Evolutionary conservation across 345 rosid species (phyloP).

Genomic region (Euphorbia tirucalli): DNA sequence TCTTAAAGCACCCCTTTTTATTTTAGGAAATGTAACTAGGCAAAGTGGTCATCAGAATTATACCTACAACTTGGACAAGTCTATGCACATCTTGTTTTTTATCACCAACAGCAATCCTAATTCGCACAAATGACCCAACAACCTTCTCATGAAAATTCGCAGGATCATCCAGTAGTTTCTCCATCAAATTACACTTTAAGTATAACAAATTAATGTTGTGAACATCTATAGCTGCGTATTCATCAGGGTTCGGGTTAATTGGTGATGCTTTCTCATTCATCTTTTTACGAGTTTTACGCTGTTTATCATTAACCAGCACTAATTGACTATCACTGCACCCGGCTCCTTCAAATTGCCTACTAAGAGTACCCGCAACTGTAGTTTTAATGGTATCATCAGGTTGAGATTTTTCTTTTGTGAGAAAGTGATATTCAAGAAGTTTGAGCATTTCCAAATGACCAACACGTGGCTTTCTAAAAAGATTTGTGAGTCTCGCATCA

Average conservation of each 20-base stretch:
- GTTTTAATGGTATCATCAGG: conserved; percentile 29
- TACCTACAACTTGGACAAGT: conserved; percentile 94
- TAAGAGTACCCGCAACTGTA: conserved; percentile 35
- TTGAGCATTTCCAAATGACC: conserved; percentile 89
- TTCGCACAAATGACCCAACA: conserved; percentile 83
- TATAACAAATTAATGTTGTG: conserved; percentile 76
- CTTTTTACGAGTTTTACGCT: conserved; percentile 49
- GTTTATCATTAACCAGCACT: conserved; percentile 40
- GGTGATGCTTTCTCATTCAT: conserved; percentile 44
- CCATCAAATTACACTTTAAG: conserved; percentile 64
- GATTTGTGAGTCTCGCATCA: conserved; percentile 60
- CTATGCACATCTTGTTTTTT: conserved; percentile 69
- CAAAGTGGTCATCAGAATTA: conserved; percentile 20
- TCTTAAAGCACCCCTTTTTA: conserved; percentile 5
- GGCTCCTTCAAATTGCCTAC: conserved; percentile 33
- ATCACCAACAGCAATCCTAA: conserved; percentile 59
- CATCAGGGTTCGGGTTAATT: conserved; percentile 39
- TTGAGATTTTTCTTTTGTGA: conserved; percentile 44
- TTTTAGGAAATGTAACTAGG: conserved; percentile 19
- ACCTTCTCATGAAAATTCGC: conserved; percentile 69
- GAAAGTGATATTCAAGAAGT: conserved; percentile 79
- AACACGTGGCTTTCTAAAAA: conserved; percentile 65
- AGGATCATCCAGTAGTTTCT: conserved; percentile 60
- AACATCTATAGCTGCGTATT: conserved; percentile 78
- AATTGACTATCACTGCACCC: conserved; percentile 30